Evolutionary conservation across 2,329 filamentous ascomycete species (phyloP), one percentile per base, ranked within the genome.

Genomic region (Calonectria naviculata): DNA sequence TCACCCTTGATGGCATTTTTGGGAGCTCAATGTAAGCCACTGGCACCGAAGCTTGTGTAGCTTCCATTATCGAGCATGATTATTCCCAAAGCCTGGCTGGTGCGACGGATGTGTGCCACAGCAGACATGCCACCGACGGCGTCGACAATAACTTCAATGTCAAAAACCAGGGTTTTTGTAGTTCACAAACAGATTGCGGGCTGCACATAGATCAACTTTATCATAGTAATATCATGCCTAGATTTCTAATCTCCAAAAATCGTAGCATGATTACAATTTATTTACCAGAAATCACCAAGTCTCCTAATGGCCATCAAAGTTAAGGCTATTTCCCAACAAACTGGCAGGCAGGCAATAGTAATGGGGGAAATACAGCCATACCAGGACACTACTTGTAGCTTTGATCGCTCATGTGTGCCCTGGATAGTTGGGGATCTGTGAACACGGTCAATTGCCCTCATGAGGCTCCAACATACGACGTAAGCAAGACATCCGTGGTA

Each of bases 81-180:
- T 42, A 69, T 71, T 13, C 49, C 60, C 8, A 67, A 36, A 5
- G 54, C 24, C 58, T 68, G 60, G 28, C 65, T 60, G 19, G 69
- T 60, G 2, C 69, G 66, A 13, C 69, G 69, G n/a, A 71, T 65
- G 24, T 61, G 69, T 5, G 69, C 65, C 36, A 66, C 69, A n/a
- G 47, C 54, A 19, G 69, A 71, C 69, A 71, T 71, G 52, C 69
- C 69, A 31, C 66, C 66, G 6, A 71, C 69, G 38, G 66, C 69
- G 7, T 66, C 69, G 19, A 69, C 66, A 41, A 71, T 69, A 52
- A 71, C 56, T 19, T 13, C 15, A 56, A 36, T 17, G 15, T 24
- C 21, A 31, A 38, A 21, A 34, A 19, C 5, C 17, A 34, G 21
- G 17, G 12, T n/a, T 24, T 29, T 12, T 56, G 24, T 8, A n/a